Evolutionary conservation across 1,284 basidiomycete species (phyloP).

Genomic region (Cerrena zonata): DNA sequence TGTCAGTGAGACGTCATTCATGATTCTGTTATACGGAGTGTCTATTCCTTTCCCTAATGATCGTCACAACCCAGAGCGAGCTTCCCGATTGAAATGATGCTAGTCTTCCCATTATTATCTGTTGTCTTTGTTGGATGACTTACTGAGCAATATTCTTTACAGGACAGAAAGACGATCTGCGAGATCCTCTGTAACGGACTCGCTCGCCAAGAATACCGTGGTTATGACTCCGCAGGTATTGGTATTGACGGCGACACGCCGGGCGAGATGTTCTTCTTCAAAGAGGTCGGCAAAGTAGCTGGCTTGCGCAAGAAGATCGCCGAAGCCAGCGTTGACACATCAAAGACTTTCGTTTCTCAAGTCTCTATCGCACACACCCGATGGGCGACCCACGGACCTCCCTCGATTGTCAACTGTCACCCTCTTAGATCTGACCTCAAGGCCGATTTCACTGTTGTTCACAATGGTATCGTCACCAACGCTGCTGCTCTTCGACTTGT

Average conservation of each 20-base stretch:
- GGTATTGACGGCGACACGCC: constrained; percentile 91
- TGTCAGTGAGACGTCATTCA: too few relatives aligned
- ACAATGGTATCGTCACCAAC: constrained; percentile 99
- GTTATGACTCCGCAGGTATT: constrained; percentile 95
- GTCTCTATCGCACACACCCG: constrained; percentile 98
- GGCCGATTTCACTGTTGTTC: constrained; percentile 88
- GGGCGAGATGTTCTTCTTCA: constrained; percentile 81
- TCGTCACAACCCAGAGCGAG: too few relatives aligned
- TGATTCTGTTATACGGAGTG: too few relatives aligned
- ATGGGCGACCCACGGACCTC: constrained; percentile 98
- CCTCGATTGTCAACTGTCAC: constrained; percentile 88
- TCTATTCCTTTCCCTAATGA: too few relatives aligned
- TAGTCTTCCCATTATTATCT: too few relatives aligned
- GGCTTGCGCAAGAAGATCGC: constrained; percentile 90
- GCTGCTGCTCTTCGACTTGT: constrained; percentile 84
- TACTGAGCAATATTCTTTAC: too few relatives aligned
- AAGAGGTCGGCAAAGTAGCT: constrained; percentile 97
- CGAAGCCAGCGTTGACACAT: constrained; percentile 70
- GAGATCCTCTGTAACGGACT: constrained; percentile 91
- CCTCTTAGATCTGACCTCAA: constrained; percentile 84
- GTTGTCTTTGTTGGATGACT: too few relatives aligned
- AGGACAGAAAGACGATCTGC: constrained; percentile 89
- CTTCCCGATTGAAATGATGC: too few relatives aligned
- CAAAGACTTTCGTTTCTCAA: constrained; percentile 81
- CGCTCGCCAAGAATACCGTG: constrained; percentile 94